Base-by-base conservation (phyloP, 306 rosid genomes). In the Trichosanthes cucumerina region DNA sequence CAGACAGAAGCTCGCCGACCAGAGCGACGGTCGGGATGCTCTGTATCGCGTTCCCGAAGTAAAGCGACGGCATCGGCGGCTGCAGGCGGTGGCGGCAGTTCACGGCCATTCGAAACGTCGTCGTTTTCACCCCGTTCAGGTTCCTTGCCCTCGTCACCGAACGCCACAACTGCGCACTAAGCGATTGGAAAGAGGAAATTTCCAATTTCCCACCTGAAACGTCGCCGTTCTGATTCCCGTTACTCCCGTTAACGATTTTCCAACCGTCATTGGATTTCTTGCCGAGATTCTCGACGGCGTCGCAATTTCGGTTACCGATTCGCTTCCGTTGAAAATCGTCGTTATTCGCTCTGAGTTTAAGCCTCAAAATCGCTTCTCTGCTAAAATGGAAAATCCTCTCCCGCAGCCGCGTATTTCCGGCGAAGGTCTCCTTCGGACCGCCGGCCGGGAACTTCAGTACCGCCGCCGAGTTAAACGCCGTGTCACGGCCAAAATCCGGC, bases 51-150 rank as follows among this genome's bases (percentile, higher is more conserved):
- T 93, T 93, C 10, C 98, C 98, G 71, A 91, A 93, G 82, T 93
- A 93, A 80, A 86, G 79, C 31, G 91, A 28, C 56, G 89, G 87
- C 90, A 93, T 80, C 88, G 74, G 84, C 21, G 98, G 98, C 33
- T 79, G 66, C 46, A 93, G 78, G 1, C 98, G 82, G 83, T 87
- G 98, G 26, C 98, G 96, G 81, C 96, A 93, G 75, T 93, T 93
- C 81, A 93, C 98, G 0, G 98, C 98, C 98, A 93, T 93, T 0
- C 98, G 87, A 58, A 93, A 91, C 83, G 96, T 93, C 85, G 96
- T 88, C 82, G 84, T 82, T 84, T 89, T 91, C 0, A 84, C 1
- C 0, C 28, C 36, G 4, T 83, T 86, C 9, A 93, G 38, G 4
- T 85, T 87, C 77, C 98, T 84, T 6, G 86, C 97, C 46, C 92